Base-by-base conservation (phyloP, 2,329 filamentous ascomycete genomes). In the Tothia fuscella region DNA sequence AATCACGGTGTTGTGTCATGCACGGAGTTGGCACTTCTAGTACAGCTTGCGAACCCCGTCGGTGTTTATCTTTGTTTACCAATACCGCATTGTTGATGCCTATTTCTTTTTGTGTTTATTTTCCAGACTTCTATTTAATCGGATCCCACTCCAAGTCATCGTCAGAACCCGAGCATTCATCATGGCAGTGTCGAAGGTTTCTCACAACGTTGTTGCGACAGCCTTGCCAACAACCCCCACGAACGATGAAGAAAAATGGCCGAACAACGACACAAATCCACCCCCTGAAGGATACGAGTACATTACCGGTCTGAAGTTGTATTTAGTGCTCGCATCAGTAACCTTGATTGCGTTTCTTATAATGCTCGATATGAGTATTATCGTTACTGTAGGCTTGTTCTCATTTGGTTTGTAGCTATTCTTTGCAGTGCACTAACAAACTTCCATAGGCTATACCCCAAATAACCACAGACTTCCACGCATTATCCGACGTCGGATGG, bases 381-480 rank as follows among this genome's bases (percentile, higher is more conserved):
- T 56, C 17, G 49, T 51, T n/a, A 55, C 52, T 6, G 53, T 51
- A 42, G 34, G 50, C 41, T 16, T 13, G 6, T n/a, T 7, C 5
- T 5, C 28, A 6, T 3, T n/a, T 30, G n/a, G 12, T 6, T 2
- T n/a, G n/a, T n/a, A n/a, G n/a, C n/a, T n/a, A n/a, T 13, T 28
- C 16, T 20, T 37, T 6, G 9, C 10, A 9, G 10, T 37, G 34
- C 3, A 4, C 26, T 39, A 20, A 39, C 59, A 12, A 67, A 33
- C 10, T 10, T 29, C n/a, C 3, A 33, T 33, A 39, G 12, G 62
- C 62, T 1, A 61, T 63, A 12, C 63, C 63, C 0, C 53, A 53
- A 17, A 65, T 66, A 19, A 65, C 63, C 0, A 56, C 54, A 7
- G 55, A 59, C 2, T 66, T 65, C 51, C 53, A 62, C 46, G 56